These are phyloP conservation scores for Tylopilus plumbeoviolaceoides DNA, from an alignment of 768 basidiomycete species.

Conservation along the genomic window DNA sequence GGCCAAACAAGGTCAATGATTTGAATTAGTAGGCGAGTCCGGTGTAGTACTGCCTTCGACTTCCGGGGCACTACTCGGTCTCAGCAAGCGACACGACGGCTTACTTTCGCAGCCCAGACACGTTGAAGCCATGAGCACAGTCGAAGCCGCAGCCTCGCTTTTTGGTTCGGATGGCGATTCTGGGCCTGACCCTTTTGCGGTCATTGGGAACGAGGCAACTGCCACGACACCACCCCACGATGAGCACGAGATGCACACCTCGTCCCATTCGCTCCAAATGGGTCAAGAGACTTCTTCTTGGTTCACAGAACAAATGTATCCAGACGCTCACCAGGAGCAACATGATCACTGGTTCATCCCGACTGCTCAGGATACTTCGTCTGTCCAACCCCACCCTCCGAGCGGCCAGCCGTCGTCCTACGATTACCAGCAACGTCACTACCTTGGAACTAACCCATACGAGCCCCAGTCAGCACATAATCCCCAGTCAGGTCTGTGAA, in stretches of 20 bases:
- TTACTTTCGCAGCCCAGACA: slow-evolving; percentile 21
- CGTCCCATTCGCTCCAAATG: slow-evolving; percentile 27
- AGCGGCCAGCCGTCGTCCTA: slow-evolving; percentile 15
- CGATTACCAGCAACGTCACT: slow-evolving; percentile 30
- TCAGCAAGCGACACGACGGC: slow-evolving; percentile 6
- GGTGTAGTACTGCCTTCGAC: background rate
- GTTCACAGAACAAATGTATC: slow-evolving; percentile 35
- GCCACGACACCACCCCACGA: slow-evolving; percentile 29
- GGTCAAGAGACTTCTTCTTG: slow-evolving; percentile 37
- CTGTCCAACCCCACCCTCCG: slow-evolving; percentile 13
- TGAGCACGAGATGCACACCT: slow-evolving; percentile 20
- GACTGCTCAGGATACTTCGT: slow-evolving; percentile 13
- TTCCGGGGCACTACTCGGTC: background rate
- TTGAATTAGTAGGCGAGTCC: slow-evolving; percentile 1
- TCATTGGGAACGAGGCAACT: slow-evolving; percentile 42
- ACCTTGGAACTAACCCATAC: slow-evolving; percentile 28
- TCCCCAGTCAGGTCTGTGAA: slow-evolving; percentile 24
- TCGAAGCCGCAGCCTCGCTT: slow-evolving; percentile 78
- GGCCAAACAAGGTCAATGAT: slow-evolving; percentile 22
- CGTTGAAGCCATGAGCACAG: slow-evolving; percentile 51
- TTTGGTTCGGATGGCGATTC: slow-evolving; percentile 63
- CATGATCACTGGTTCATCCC: slow-evolving; percentile 28
- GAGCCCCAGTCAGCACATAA: slow-evolving; percentile 18
- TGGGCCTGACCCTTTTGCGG: slow-evolving; percentile 59
- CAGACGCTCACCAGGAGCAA: slow-evolving; percentile 22